A percentile compares a stretch with the other conserved stretches of the same genome.
phyloP scores from a whole-genome alignment of 176 grass and related monocot species.

The Phyllostachys edulis region DNA sequence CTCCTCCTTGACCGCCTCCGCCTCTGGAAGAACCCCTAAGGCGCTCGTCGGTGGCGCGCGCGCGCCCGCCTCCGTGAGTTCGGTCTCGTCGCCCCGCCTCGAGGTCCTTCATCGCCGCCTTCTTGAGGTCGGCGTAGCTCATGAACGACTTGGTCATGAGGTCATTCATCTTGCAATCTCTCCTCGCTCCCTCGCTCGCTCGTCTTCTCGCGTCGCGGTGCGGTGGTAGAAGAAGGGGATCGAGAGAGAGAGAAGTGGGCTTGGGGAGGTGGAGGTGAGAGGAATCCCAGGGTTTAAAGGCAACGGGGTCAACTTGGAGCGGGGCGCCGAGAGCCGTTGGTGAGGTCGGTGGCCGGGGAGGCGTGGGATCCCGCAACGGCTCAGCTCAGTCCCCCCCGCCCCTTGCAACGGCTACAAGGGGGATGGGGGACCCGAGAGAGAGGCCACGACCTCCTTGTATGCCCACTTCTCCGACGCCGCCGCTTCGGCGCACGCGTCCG shows the following conservation, averaged over 20 bases:
- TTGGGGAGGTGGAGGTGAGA: not conserved
- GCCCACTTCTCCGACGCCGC: no score
- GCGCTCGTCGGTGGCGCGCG: conserved; percentile 62
- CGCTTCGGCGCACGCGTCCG: no score
- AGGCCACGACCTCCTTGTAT: no score
- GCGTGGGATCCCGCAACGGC: no score
- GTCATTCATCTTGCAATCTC: conserved; percentile 90
- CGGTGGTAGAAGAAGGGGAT: not conserved
- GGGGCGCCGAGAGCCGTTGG: no score
- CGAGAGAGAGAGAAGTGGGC: not conserved
- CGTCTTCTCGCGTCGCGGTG: no score
- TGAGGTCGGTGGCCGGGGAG: no score
- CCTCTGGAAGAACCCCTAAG: conserved; percentile 78
- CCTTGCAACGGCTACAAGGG: no score
- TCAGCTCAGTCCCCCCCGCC: no score
- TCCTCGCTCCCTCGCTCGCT: no score
- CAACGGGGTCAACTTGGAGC: no score
- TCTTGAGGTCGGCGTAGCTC: conserved; percentile 98
- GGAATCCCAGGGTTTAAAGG: not conserved
- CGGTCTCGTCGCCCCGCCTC: conserved; percentile 54
- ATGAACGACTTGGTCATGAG: conserved; percentile 99
- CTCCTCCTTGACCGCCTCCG: conserved; percentile 75
- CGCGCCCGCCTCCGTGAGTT: conserved; percentile 46
- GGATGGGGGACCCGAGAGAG: no score
- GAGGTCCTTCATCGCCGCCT: conserved; percentile 86